Evolutionary conservation across 306 rosid genomes (phyloP).

Genomic region (Prunus mira): DNA sequence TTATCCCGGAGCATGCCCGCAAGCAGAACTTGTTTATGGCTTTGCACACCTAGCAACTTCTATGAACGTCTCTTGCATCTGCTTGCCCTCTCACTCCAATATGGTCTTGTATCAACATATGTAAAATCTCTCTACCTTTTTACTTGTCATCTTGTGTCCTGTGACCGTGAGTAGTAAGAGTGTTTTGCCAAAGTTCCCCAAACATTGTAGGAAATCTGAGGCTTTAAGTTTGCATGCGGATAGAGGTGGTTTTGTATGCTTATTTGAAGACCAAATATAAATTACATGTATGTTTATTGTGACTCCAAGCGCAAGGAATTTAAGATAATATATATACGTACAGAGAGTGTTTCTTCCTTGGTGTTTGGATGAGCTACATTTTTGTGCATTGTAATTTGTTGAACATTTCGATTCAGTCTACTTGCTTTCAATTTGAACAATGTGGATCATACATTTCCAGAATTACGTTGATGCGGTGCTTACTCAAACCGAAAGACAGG

Average conservation of each 20-base stretch:
- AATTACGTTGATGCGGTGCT: background rate
- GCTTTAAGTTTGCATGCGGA: slow-evolving; percentile 26
- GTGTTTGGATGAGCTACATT: background rate
- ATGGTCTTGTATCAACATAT: slow-evolving; percentile 2
- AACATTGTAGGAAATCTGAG: slow-evolving; percentile 29
- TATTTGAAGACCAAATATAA: slow-evolving; percentile 23
- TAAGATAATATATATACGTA: background rate
- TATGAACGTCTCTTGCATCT: slow-evolving; percentile 9
- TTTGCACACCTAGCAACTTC: slow-evolving; percentile 63
- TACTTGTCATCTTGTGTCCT: slow-evolving; percentile 19
- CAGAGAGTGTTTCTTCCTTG: background rate
- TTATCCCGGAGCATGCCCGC: slow-evolving; percentile 95
- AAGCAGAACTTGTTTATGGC: slow-evolving; percentile 98
- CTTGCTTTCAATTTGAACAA: background rate
- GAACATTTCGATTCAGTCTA: background rate
- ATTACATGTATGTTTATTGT: slow-evolving; percentile 40
- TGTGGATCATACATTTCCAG: background rate
- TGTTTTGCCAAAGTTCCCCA: slow-evolving; percentile 35
- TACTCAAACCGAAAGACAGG: background rate
- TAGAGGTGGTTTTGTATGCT: slow-evolving; percentile 44
- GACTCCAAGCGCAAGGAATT: slow-evolving; percentile 13
- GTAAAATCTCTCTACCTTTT: slow-evolving; percentile 3
- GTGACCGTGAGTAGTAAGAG: slow-evolving; percentile 23
- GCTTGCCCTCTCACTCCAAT: slow-evolving; percentile 12
- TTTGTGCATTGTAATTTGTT: background rate